These are phyloP conservation scores for Claviceps quebecensis DNA, from an alignment of 2,329 filamentous ascomycete species.

Conservation along the genomic window DNA sequence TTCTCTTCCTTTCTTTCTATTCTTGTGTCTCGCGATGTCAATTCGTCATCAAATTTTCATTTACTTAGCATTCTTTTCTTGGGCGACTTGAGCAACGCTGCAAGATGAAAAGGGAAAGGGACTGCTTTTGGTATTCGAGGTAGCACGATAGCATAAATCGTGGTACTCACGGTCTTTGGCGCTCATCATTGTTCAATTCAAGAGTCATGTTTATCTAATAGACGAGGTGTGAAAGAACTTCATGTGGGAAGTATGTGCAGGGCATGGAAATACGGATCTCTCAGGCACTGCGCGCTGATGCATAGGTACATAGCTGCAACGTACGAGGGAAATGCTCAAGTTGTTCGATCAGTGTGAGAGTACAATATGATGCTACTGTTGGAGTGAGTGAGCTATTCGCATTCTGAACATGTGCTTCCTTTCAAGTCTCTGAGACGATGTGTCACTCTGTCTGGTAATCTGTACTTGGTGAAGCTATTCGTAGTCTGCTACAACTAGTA, in stretches of 20 bases:
- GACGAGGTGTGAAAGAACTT: background rate
- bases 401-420: no score
- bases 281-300: background rate
- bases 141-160: background rate
- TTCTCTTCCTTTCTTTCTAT: background rate
- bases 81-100: slow-evolving; percentile 4
- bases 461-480: no score
- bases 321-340: slow-evolving; percentile 10
- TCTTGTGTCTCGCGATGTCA: background rate
- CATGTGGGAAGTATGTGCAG: background rate
- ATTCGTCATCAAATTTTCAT: background rate
- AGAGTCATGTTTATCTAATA: background rate
- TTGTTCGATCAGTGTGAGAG: background rate
- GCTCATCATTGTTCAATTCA: background rate
- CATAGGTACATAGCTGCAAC: slow-evolving; percentile 8
- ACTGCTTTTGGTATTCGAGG: background rate
- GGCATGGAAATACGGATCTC: background rate
- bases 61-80: slow-evolving; percentile 5
- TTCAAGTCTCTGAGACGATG: no score
- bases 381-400: background rate
- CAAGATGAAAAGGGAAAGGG: slow-evolving; percentile 3
- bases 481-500: no score
- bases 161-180: background rate
- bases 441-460: no score
- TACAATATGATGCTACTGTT: background rate